Evolutionary conservation across 2,329 filamentous ascomycete genomes (phyloP).

Genomic region (Harringtonia aguacate): DNA sequence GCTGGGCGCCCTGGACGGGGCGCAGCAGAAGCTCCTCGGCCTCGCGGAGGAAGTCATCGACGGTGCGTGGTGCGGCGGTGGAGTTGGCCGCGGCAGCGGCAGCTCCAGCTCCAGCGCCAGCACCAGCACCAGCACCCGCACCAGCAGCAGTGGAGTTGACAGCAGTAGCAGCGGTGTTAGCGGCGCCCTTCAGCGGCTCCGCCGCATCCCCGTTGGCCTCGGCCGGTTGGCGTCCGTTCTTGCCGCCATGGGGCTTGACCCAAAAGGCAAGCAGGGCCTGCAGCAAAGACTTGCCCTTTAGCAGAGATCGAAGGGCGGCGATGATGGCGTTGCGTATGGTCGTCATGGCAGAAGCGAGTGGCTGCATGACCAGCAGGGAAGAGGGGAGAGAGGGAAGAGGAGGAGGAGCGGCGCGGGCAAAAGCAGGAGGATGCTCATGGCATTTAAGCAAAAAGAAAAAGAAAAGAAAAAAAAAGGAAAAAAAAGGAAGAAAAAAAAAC

Average conservation of each 20-base stretch:
- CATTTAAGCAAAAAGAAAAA: background rate
- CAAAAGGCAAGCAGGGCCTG: conserved; percentile 34
- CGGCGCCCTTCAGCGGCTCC: no score
- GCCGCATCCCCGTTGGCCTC: no score
- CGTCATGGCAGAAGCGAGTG: conserved; percentile 46
- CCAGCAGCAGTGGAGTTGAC: no score
- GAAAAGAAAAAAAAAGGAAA: background rate
- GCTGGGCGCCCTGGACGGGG: conserved; percentile 32
- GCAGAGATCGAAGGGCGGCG: conserved; percentile 45
- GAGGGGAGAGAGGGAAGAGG: background rate
- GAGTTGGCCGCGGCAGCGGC: no score
- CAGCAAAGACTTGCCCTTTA: conserved; percentile 48
- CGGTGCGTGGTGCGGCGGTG: conserved; percentile 16
- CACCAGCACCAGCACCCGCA: no score
- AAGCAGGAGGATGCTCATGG: background rate
- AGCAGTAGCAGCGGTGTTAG: no score
- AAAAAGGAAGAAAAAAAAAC: background rate
- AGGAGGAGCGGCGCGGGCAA: background rate
- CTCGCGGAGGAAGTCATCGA: conserved; percentile 45
- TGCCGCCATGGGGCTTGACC: no score
- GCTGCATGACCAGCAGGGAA: conserved; percentile 27
- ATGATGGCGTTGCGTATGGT: conserved; percentile 43
- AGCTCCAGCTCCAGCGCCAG: no score
- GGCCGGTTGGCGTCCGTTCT: no score
- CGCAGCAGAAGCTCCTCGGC: conserved; percentile 41